Evolutionary conservation across 139 green algal species (phyloP), one percentile per base, ranked within the genome.

Genomic region (Asterochloris erici): DNA sequence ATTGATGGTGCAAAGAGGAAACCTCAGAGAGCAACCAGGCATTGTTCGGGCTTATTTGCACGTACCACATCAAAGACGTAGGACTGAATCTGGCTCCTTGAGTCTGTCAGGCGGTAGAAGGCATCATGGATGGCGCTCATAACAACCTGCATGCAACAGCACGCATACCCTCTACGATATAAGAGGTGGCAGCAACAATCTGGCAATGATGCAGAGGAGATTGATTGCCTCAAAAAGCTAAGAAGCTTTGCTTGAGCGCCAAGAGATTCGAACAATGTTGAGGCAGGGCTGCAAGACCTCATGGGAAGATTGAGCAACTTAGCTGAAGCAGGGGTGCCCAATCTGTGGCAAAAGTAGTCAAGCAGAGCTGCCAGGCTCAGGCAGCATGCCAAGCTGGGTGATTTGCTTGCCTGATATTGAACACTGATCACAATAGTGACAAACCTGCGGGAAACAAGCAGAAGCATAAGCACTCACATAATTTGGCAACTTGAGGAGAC

Each of bases 21-120:
- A 73, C 21, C 23, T 73, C 68, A 4, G 68, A 27, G 68, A 73
- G 68, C 90, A 82, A 90, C 89, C 73, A 96, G 85, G 19, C 83
- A 82, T 73, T 93, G 92, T 60, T 87, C 87, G 15, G 93, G 94
- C 81, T 96, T 91, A 0, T 85, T 89, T 60, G 88, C 86, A 12
- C 94, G 88, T 21, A 96, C 76, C 12, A 80, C 76, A 80, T 80
- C 76, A 89, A 73, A 95, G 89, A 79, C 97, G 88, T 79, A 92
- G 95, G 68, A 78, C 68, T 62, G 24, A 23, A 75, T 68, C 64
- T 68, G 69, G 21, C 54, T 66, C n/a, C 75, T 73, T 10, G 83
- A 79, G 79, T 95, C 87, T 12, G 89, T 93, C 23, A 97, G 90
- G 83, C 93, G 91, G 91, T 98, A 98, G 82, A 95, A 96, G 26